These are phyloP conservation scores for Russula olivacea DNA, from an alignment of 768 basidiomycete genomes.

Conservation along the genomic window DNA sequence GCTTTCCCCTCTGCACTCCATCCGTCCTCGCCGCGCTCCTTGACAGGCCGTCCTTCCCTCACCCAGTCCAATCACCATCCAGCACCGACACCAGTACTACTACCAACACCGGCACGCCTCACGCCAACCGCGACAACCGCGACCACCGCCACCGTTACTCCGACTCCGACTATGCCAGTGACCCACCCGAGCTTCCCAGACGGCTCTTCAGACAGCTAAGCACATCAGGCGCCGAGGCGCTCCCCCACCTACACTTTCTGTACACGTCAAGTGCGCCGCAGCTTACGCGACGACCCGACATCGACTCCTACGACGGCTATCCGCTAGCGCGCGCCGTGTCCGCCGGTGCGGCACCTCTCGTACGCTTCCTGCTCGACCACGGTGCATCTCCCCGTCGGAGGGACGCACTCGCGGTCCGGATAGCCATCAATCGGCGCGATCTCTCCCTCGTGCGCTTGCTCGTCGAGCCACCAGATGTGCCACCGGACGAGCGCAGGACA, in stretches of 20 bases:
- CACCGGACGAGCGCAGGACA: constrained; percentile 10
- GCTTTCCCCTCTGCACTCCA: constrained; percentile 44
- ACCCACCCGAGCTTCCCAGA: constrained; percentile 50
- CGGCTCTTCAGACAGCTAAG: constrained; percentile 45
- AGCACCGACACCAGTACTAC: neutral
- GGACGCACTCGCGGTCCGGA: constrained; percentile 56
- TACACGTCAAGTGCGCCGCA: constrained; percentile 39
- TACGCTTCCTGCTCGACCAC: constrained; percentile 61
- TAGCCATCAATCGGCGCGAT: constrained; percentile 71
- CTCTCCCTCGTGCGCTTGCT: constrained; percentile 65
- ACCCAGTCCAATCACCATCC: neutral
- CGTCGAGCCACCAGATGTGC: constrained; percentile 45
- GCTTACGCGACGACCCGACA: constrained; percentile 37
- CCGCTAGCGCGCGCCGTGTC: constrained; percentile 75
- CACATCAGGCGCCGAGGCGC: constrained; percentile 50
- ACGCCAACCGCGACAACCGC: neutral
- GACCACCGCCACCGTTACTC: no score
- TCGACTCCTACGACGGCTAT: constrained; percentile 74
- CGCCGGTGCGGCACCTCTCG: constrained; percentile 54
- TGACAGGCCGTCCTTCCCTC: constrained; percentile 23
- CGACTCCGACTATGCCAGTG: neutral
- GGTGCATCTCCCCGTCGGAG: constrained; percentile 67
- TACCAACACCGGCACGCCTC: neutral
- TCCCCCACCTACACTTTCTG: constrained; percentile 60
- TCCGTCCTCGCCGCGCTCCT: constrained; percentile 45